Evolutionary conservation across 805 yeast species (phyloP), one percentile per base, ranked within the genome.

Genomic region (Metschnikowia picachoensis): DNA sequence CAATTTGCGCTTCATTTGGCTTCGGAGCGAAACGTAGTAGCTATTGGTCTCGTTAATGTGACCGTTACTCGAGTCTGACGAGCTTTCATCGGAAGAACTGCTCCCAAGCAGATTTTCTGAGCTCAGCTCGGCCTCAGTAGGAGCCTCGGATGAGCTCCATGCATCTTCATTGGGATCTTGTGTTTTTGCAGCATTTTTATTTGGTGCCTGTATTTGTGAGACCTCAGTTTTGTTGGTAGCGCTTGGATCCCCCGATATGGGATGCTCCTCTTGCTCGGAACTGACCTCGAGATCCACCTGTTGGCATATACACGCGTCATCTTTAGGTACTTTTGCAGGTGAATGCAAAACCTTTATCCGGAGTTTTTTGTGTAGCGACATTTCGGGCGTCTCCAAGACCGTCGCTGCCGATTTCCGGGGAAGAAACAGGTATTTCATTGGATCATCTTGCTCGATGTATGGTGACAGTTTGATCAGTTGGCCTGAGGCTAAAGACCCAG

Each of bases 301-400:
- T 9, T 25, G 32, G 15, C 43, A 36, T 12, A 17, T 41, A 35
- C 47, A 44, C 3, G 16, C 13, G 13, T 27, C 29, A 4, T 30
- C 29, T 8, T 29, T 12, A 8, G 27, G 31, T 4, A 16, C 6
- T 10, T 37, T 40, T 17, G 12, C 16, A 16, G 25, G 41, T 15
- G 44, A 35, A 32, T 52, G 55, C 33, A 43, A 20, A 1, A 73
- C 73, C 44, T 63, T 67, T 41, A 72, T 72, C 25, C 77, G 61
- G 25, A 72, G 60, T 46, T 72, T 72, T 47, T 72, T 72, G 55
- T 65, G 72, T 50, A 67, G 74, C 11, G 73, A 65, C 7, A 63
- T 57, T 47, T 64, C 68, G 20, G 64, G 54, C 2, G 70, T 60
- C 57, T 57, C 70, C 40, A 60, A 59, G 12, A 66, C 72, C 11